Evolutionary conservation across 2,329 filamentous ascomycete species (phyloP).

Genomic region (Epichloe amarillans): DNA sequence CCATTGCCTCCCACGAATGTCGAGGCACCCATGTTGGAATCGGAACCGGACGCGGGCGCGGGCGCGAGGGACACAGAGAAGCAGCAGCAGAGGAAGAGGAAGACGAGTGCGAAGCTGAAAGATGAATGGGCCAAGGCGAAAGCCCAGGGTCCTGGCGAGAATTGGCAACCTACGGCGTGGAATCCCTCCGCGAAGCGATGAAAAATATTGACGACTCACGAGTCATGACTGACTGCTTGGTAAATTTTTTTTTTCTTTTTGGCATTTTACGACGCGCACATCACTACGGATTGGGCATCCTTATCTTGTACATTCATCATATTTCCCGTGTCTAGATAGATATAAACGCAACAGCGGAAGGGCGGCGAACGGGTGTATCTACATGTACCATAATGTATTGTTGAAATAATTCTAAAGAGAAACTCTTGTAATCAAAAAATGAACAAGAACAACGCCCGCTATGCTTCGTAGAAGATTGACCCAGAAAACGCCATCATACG

Average conservation of each 20-base stretch:
- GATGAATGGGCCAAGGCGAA: constrained; percentile 47
- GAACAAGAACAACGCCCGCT: background rate
- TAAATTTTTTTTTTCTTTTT: too few species aligned
- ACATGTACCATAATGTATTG: background rate
- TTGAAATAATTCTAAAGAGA: background rate
- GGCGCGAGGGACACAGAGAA: background rate
- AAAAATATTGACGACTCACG: background rate
- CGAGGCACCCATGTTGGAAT: background rate
- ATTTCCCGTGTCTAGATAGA: background rate
- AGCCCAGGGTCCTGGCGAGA: constrained; percentile 39
- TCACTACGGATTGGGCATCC: too few species aligned
- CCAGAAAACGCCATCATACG: background rate
- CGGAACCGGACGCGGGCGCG: background rate
- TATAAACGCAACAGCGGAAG: background rate
- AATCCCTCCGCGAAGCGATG: constrained; percentile 22
- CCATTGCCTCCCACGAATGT: too few species aligned
- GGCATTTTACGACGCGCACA: too few species aligned
- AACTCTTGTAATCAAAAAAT: background rate
- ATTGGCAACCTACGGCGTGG: constrained; percentile 57
- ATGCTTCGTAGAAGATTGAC: background rate
- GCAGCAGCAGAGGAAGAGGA: constrained; percentile 1
- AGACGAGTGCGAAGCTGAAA: constrained; percentile 10
- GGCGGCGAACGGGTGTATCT: background rate
- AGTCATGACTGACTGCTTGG: too few species aligned
- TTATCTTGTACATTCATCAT: background rate